Evolutionary conservation across 768 basidiomycete species (phyloP).

Genomic region (Trametes villosa): DNA sequence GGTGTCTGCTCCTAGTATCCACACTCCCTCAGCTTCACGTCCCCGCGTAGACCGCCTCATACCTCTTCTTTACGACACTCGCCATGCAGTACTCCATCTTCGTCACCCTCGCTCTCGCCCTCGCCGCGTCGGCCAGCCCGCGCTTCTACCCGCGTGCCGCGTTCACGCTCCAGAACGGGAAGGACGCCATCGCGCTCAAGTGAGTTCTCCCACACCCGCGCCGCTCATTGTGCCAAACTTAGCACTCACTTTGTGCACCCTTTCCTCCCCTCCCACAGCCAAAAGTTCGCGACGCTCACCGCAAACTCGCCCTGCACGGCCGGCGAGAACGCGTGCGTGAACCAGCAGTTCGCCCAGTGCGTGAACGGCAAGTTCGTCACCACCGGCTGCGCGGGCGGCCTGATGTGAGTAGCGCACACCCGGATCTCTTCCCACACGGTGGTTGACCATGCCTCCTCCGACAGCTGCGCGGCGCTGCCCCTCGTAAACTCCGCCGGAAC

Average conservation of each 20-base stretch:
- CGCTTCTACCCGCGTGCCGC: constrained; percentile 16
- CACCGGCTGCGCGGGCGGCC: constrained; percentile 29
- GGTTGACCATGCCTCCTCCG: neutral
- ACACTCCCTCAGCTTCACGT: constrained; percentile 13
- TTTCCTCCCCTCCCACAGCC: constrained; percentile 27
- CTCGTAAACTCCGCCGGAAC: constrained; percentile 54
- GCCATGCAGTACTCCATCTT: constrained; percentile 46
- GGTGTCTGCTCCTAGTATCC: constrained; percentile 16
- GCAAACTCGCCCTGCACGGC: constrained; percentile 49
- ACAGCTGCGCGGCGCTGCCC: constrained; percentile 50
- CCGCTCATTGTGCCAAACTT: constrained; percentile 2
- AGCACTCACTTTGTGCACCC: neutral
- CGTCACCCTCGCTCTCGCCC: constrained; percentile 34
- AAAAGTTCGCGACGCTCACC: constrained; percentile 52
- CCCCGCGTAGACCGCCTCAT: constrained; percentile 20
- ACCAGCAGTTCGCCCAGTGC: constrained; percentile 58
- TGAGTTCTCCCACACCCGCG: constrained; percentile 11
- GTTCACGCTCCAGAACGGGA: constrained; percentile 33
- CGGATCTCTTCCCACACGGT: neutral
- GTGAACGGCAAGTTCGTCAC: constrained; percentile 46
- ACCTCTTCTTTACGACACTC: constrained; percentile 8
- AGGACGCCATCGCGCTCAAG: constrained; percentile 37
- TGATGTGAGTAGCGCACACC: constrained; percentile 21
- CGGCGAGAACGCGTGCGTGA: constrained; percentile 53
- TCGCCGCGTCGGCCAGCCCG: constrained; percentile 34